Evolutionary conservation across 129 eudicot genomes (phyloP).

Genomic region (carrot (Daucus carota)): DNA sequence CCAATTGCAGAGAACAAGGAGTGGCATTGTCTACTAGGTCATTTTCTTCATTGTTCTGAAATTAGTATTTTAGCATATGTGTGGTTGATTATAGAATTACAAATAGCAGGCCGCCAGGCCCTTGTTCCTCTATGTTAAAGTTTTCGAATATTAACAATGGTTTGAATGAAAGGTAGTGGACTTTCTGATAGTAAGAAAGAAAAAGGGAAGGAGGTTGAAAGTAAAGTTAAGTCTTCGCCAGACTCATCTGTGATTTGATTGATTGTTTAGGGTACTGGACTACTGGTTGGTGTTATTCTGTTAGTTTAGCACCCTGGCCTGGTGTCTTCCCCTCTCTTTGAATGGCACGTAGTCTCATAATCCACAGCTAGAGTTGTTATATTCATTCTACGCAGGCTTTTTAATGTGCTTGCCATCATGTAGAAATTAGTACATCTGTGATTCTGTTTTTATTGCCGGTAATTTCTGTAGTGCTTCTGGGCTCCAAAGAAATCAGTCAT

Average conservation of each 20-base stretch:
- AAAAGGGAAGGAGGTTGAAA: conserved; percentile 17
- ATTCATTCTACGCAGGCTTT: conserved; percentile 18
- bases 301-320: conserved; percentile 7
- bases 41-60: conserved; percentile 2
- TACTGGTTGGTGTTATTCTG: conserved; percentile 9
- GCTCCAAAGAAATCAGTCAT: not conserved
- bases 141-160: not conserved
- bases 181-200: conserved; percentile 28
- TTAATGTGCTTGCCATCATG: conserved; percentile 20
- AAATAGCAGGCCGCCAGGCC: not conserved
- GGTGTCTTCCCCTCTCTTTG: not conserved
- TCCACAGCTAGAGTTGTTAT: conserved; percentile 26
- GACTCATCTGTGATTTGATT: conserved; percentile 20
- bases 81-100: conserved; percentile 16
- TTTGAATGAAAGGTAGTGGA: conserved; percentile 13
- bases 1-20: conserved; percentile 18
- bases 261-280: conserved; percentile 34
- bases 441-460: not conserved
- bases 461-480: not conserved
- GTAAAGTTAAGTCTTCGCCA: conserved; percentile 30
- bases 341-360: conserved; percentile 24
- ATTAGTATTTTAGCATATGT: not conserved
- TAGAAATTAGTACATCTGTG: conserved; percentile 4
- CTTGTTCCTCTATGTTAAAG: conserved; percentile 11
- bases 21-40: conserved; percentile 1